Percentiles rank a stretch among this genome's conserved stretches.
These are phyloP conservation scores for Fusarium sambucinum DNA, from an alignment of 2,329 filamentous ascomycete genomes.

Conservation along the genomic window DNA sequence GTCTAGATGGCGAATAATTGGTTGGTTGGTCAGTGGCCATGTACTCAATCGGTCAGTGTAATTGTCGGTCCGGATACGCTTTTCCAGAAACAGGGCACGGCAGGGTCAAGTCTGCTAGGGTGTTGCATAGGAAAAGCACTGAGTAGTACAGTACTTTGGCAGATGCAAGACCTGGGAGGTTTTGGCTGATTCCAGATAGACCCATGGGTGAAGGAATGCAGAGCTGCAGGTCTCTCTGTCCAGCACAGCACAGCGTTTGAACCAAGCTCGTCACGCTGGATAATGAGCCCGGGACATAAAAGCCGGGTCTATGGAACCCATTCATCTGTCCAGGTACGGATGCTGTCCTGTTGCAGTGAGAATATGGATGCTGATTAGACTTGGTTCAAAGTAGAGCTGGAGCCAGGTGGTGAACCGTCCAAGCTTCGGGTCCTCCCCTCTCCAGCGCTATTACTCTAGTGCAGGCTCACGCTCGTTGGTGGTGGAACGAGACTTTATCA, in stretches of 20 bases:
- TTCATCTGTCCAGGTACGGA: not conserved
- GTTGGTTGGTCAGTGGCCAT: not conserved
- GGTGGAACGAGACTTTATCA: conserved; percentile 23
- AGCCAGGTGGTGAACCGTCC: conserved; percentile 9
- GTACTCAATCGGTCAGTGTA: not conserved
- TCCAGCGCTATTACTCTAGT: conserved; percentile 24
- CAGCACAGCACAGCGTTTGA: not conserved
- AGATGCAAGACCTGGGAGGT: conserved; percentile 16
- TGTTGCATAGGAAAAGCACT: not conserved
- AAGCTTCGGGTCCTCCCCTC: conserved; percentile 35
- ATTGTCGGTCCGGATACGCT: conserved; percentile 19
- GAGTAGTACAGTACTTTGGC: conserved; percentile 6
- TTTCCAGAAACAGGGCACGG: conserved; percentile 24
- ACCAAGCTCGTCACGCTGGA: not conserved
- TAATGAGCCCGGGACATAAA: not conserved
- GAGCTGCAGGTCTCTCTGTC: not conserved
- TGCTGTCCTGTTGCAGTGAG: conserved; percentile 1
- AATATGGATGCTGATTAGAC: conserved; percentile 25
- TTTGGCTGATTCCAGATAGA: conserved; percentile 21
- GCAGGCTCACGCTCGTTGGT: conserved; percentile 18
- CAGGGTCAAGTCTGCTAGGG: conserved; percentile 6
- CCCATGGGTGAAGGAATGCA: conserved; percentile 6
- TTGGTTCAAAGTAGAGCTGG: conserved; percentile 1
- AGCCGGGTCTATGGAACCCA: not conserved
- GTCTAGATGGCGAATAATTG: conserved; percentile 1